A percentile compares a stretch with the other conserved stretches of the same genome.
Evolutionary conservation across 2,329 filamentous ascomycete species (phyloP).

Genomic region (Fusarium tanahbumbuense): DNA sequence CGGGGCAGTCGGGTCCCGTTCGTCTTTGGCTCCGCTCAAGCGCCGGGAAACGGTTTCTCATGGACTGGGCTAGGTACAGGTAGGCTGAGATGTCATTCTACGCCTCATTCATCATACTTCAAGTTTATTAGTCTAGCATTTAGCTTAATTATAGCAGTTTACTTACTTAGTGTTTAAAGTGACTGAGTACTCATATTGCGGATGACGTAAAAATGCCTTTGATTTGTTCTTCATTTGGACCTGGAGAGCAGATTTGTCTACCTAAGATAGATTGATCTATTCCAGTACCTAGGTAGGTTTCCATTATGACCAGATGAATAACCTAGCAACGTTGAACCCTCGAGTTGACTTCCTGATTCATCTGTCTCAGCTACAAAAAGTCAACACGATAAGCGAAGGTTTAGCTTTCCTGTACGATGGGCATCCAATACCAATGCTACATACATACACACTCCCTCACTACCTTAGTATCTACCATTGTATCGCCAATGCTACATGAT

Average conservation of each 20-base stretch:
- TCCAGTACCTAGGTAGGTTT: background rate
- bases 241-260: background rate
- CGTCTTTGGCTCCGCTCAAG: conserved; percentile 23
- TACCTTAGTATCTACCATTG: background rate
- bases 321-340: background rate
- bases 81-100: conserved; percentile 13
- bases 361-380: conserved; percentile 18
- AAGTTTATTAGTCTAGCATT: background rate
- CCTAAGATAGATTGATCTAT: background rate
- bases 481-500: conserved; percentile 31
- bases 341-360: conserved; percentile 8
- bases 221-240: background rate
- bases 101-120: conserved; percentile 12
- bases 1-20: conserved; percentile 29
- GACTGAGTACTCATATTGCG: too few species aligned
- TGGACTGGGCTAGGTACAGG: background rate
- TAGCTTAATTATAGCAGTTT: background rate
- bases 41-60: background rate
- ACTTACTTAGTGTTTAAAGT: background rate
- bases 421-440: background rate
- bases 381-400: conserved; percentile 34
- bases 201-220: background rate
- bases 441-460: background rate
- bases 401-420: conserved; percentile 9
- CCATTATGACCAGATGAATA: background rate